These are phyloP conservation scores for Fraxinus floribunda DNA, from an alignment of 305 asterid genomes.

Conservation along the genomic window DNA sequence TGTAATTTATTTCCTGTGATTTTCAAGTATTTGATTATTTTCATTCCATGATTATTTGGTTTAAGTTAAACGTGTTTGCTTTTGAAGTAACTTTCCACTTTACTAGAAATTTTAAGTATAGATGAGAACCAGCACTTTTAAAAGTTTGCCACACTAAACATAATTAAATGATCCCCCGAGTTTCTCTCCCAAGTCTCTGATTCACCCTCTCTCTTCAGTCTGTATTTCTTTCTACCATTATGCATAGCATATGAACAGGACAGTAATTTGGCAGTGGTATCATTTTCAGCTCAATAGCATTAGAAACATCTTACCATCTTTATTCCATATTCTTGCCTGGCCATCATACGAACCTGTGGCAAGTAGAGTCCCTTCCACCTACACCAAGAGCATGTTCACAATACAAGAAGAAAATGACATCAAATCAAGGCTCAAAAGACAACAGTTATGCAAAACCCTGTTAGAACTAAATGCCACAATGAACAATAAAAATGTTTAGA, in stretches of 20 bases:
- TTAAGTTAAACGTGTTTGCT: background rate
- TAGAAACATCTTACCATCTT: conserved; percentile 63
- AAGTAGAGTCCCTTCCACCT: conserved; percentile 89
- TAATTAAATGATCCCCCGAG: background rate
- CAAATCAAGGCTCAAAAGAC: conserved; percentile 13
- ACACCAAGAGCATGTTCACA: conserved; percentile 23
- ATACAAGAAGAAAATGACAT: conserved; percentile 9
- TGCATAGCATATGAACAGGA: background rate
- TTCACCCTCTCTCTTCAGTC: background rate
- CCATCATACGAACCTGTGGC: conserved; percentile 99
- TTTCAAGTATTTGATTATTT: background rate
- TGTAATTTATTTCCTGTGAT: background rate
- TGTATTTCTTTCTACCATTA: background rate
- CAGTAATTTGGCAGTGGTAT: conserved; percentile 11
- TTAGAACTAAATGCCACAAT: background rate
- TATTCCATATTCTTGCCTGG: conserved; percentile 95
- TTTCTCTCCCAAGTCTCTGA: background rate
- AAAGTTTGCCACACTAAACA: background rate
- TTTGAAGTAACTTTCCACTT: background rate
- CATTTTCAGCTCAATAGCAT: conserved; percentile 15
- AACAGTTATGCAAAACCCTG: conserved; percentile 10
- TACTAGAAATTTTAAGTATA: background rate
- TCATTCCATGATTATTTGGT: background rate
- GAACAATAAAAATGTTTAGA: background rate
- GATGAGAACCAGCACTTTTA: background rate